phyloP scores from a whole-genome alignment of 345 rosid species.

The Eucalyptus polyanthemos region DNA sequence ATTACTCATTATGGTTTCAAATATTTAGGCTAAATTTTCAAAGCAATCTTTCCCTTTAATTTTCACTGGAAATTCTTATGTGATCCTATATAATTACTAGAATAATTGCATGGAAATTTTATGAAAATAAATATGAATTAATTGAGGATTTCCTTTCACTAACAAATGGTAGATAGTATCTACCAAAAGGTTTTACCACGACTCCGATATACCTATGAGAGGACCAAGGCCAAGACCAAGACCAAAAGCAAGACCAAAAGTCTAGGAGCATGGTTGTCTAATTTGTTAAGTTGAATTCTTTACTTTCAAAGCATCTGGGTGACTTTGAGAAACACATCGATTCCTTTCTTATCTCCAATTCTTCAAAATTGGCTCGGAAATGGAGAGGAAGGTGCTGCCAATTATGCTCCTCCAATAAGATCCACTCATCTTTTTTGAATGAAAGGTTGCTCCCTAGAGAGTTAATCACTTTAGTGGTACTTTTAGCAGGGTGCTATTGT shows the following conservation, averaged over 20 bases:
- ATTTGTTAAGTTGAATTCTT: too few relatives aligned
- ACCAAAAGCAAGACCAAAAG: neutral
- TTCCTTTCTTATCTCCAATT: neutral
- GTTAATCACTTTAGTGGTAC: neutral
- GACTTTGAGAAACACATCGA: neutral
- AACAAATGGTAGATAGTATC: neutral
- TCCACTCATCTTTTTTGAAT: neutral
- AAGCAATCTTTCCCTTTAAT: fast-evolving
- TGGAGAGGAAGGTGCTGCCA: neutral
- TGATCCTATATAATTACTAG: neutral
- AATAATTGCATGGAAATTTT: too few relatives aligned
- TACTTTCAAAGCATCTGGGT: too few relatives aligned
- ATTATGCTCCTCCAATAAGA: fast-evolving
- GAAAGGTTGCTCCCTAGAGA: neutral
- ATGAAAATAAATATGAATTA: neutral
- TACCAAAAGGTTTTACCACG: neutral
- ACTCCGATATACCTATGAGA: neutral
- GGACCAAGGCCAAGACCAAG: neutral
- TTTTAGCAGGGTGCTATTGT: neutral
- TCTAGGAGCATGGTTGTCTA: neutral
- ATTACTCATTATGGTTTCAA: neutral
- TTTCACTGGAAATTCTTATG: too few relatives aligned
- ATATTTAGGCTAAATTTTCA: neutral
- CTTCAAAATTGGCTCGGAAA: neutral
- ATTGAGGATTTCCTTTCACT: neutral